These are phyloP conservation scores for Podosphaera leucotricha DNA, from an alignment of 2,329 filamentous ascomycete genomes.

Conservation along the genomic window DNA sequence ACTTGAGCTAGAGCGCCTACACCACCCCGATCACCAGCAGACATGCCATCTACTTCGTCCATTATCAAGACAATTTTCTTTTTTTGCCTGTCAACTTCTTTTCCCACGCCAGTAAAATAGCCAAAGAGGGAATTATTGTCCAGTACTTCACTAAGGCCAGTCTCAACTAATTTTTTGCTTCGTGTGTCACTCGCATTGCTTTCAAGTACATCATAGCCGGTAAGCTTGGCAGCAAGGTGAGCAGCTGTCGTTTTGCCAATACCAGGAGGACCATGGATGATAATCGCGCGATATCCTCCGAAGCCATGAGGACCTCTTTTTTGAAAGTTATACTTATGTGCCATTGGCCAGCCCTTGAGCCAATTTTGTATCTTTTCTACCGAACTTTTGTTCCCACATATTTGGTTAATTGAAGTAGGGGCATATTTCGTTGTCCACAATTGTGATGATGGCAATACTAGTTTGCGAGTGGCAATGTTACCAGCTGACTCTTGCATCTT, in stretches of 20 bases:
- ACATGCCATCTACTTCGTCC: slow-evolving; percentile 99
- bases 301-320: slow-evolving; percentile 63
- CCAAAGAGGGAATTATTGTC: slow-evolving; percentile 83
- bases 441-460: slow-evolving; percentile 29
- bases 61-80: slow-evolving; percentile 93
- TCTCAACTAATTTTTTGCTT: slow-evolving; percentile 88
- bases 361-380: slow-evolving; percentile 81
- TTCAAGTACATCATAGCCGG: slow-evolving; percentile 83
- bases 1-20: slow-evolving; percentile 85
- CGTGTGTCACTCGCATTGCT: slow-evolving; percentile 88
- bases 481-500: slow-evolving; percentile 18
- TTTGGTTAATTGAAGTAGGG: slow-evolving; percentile 60
- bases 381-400: slow-evolving; percentile 78
- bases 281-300: slow-evolving; percentile 67
- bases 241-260: slow-evolving; percentile 96
- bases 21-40: slow-evolving; percentile 81
- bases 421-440: slow-evolving; percentile 94
- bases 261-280: slow-evolving; percentile 83
- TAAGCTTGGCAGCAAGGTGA: slow-evolving; percentile 76
- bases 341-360: slow-evolving; percentile 62
- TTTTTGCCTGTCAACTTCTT: slow-evolving; percentile 55
- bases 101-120: slow-evolving; percentile 68
- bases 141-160: slow-evolving; percentile 67
- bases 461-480: slow-evolving; percentile 17
- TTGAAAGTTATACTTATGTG: slow-evolving; percentile 60